Evolutionary conservation across 805 yeast genomes (phyloP).

Genomic region (Pichia sporocuriosa): DNA sequence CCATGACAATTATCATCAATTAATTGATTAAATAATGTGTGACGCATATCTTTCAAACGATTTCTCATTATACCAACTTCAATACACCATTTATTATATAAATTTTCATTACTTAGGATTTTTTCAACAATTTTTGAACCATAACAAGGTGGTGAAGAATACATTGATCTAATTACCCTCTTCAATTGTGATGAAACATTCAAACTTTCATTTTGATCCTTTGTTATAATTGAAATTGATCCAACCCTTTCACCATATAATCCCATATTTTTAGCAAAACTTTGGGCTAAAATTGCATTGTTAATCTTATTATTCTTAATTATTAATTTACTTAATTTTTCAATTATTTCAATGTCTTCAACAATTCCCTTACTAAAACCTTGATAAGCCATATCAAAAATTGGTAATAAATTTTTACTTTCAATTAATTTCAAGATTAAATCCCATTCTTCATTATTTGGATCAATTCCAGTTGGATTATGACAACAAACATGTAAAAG

Average conservation of each 20-base stretch:
- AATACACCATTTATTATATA: slow-evolving; percentile 67
- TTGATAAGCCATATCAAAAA: slow-evolving; percentile 92
- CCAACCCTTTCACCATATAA: slow-evolving; percentile 95
- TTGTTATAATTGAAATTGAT: slow-evolving; percentile 59
- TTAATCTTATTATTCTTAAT: slow-evolving; percentile 41
- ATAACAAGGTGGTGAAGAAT: slow-evolving; percentile 92
- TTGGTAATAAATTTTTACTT: slow-evolving; percentile 59
- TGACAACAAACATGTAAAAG: slow-evolving; percentile 93
- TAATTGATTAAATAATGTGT: slow-evolving; percentile 53
- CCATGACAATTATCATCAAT: slow-evolving; percentile 23
- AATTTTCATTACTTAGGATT: slow-evolving; percentile 53
- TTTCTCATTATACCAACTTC: slow-evolving; percentile 77
- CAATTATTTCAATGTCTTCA: slow-evolving; percentile 51
- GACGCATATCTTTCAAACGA: slow-evolving; percentile 70
- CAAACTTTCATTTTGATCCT: slow-evolving; percentile 46
- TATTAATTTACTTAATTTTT: slow-evolving; percentile 34
- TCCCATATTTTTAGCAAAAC: slow-evolving; percentile 93
- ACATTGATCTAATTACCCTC: slow-evolving; percentile 75
- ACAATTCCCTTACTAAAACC: slow-evolving; percentile 87
- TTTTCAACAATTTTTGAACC: slow-evolving; percentile 85
- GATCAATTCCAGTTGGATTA: slow-evolving; percentile 95
- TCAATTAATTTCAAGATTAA: slow-evolving; percentile 59
- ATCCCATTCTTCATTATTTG: slow-evolving; percentile 75
- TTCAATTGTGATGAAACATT: slow-evolving; percentile 60
- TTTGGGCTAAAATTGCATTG: slow-evolving; percentile 67